Conservation (phyloP, 2,329 filamentous ascomycete species). For the Annulohypoxylon truncatum region DNA sequence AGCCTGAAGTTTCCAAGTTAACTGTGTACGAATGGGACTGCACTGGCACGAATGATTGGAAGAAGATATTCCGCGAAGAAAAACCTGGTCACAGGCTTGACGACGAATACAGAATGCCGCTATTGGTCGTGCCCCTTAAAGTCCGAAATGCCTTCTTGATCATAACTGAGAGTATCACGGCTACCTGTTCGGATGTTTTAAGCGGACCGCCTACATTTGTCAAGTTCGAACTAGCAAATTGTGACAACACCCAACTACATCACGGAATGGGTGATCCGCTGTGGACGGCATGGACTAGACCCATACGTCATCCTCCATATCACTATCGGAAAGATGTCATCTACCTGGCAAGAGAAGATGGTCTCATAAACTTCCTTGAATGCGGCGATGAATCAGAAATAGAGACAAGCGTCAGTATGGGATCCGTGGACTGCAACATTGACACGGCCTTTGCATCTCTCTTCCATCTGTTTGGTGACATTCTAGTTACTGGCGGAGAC, state of each 20-base stretch:
- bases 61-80: conserved; percentile 58
- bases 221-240: conserved; percentile 56
- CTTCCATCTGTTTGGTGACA: conserved; percentile 75
- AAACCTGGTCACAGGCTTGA: conserved; percentile 64
- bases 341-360: conserved; percentile 90
- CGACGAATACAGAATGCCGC: conserved; percentile 67
- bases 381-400: conserved; percentile 69
- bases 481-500: conserved; percentile 83
- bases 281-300: conserved; percentile 88
- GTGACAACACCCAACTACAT: conserved; percentile 58
- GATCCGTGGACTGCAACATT: conserved; percentile 77
- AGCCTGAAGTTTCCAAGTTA: conserved; percentile 62
- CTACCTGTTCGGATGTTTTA: conserved; percentile 66
- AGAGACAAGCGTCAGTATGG: conserved; percentile 67
- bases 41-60: conserved; percentile 61
- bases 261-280: conserved; percentile 65
- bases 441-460: conserved; percentile 84
- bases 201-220: conserved; percentile 62
- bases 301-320: conserved; percentile 73
- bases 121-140: conserved; percentile 77
- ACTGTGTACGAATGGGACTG: conserved; percentile 71
- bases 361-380: conserved; percentile 78
- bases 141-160: conserved; percentile 77
- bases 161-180: conserved; percentile 70
- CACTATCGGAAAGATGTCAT: conserved; percentile 78